Base-by-base conservation (phyloP, 495 filamentous ascomycete species). In the Hypoxylon trugodes region DNA sequence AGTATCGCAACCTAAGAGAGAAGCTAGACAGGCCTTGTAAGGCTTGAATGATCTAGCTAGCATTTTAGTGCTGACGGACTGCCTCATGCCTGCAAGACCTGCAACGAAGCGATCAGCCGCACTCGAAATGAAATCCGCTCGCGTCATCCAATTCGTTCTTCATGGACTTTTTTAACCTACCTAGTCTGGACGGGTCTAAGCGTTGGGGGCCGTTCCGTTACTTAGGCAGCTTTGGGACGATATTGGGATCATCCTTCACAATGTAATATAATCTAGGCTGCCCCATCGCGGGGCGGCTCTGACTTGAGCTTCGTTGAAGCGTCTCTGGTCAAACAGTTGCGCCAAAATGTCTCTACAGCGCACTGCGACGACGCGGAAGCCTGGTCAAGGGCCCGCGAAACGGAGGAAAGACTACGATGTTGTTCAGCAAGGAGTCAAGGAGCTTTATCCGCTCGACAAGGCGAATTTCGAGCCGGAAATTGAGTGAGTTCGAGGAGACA, bases 391-490 rank as follows among this genome's bases (percentile, higher is more conserved):
- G 33, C 69, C 69, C 3, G 60, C 69, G 36, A 67, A 36, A 54
- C 57, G 59, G 54, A 71, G 67, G 50, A 73, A 71, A 24, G 71
- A 67, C 15, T 71, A 74, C 19, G 65, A 61, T 25, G 51, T 68
- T 10, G 69, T 65, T 2, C 66, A 70, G 18, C 66, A 72, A 35
- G 71, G 66, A 2, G 62, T 74, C 47, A 70, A 72, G 33, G 62
- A 70, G 46, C 59, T 74, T 41, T 74, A 72, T 38, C 69, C 71
- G 2, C 69, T 59, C 3, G 66, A 70, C 6, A 70, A 68, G 9
- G 13, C 60, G 2, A 59, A 59, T 59, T 36, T 63, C 38, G 54
- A 60, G 9, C 60, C 69, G 0, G 69, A 74, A 35, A 68, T 74
- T 16, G 71, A 74, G 71, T 74, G 35, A 63, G 68, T 70, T 36